phyloP scores from a whole-genome alignment of 345 rosid species.

The Isatis tinctoria region DNA sequence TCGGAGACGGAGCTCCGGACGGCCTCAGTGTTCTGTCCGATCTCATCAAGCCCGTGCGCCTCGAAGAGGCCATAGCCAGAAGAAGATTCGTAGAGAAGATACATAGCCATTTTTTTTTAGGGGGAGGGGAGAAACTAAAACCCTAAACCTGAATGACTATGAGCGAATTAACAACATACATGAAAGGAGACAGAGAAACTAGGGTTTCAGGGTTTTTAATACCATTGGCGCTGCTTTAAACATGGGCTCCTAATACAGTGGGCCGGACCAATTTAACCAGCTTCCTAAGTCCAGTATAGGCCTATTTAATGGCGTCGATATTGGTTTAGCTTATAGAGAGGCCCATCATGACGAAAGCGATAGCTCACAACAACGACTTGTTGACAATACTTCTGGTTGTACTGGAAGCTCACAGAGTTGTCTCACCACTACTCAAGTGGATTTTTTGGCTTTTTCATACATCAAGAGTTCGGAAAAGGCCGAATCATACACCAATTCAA shows the following conservation, averaged over 20 bases:
- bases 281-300: background rate
- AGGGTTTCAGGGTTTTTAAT: slow-evolving; percentile 23
- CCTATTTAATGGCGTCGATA: background rate
- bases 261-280: slow-evolving; percentile 29
- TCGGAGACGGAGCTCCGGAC: slow-evolving; percentile 71
- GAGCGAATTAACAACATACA: background rate
- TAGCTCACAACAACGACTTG: background rate
- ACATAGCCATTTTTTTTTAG: slow-evolving; percentile 42
- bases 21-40: slow-evolving; percentile 82
- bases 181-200: background rate
- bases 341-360: background rate
- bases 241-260: background rate
- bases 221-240: background rate
- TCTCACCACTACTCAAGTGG: no score
- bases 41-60: slow-evolving; percentile 71
- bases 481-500: no score
- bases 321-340: background rate
- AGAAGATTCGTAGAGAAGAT: slow-evolving; percentile 64
- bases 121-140: slow-evolving; percentile 24
- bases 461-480: no score
- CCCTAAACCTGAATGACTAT: slow-evolving; percentile 11
- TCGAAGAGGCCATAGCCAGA: slow-evolving; percentile 64
- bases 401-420: no score
- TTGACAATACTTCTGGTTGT: no score
- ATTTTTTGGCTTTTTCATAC: no score